These are phyloP conservation scores for Coprinopsis sp. DNA, from an alignment of 768 basidiomycete species.

Conservation along the genomic window DNA sequence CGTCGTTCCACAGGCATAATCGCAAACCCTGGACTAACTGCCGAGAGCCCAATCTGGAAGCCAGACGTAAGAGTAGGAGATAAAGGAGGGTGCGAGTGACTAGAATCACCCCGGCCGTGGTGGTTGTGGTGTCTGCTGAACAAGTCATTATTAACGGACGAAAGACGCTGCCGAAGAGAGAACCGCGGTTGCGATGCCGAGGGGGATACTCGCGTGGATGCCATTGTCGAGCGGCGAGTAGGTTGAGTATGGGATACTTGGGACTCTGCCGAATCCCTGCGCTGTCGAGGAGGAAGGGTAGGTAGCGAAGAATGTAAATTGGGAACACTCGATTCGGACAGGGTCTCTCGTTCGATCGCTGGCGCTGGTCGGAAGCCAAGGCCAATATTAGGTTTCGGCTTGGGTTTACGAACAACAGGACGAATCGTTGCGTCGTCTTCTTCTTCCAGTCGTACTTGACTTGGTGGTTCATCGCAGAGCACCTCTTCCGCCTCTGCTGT, in stretches of 20 bases:
- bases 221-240: neutral
- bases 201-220: neutral
- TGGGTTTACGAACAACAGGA: neutral
- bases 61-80: slow-evolving; percentile 42
- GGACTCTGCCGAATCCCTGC: neutral
- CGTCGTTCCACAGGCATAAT: slow-evolving; percentile 53
- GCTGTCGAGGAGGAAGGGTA: neutral
- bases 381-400: slow-evolving; percentile 10
- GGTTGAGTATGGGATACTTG: neutral
- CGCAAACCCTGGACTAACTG: slow-evolving; percentile 75
- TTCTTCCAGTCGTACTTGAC: slow-evolving; percentile 14
- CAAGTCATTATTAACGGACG: neutral
- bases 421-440: slow-evolving; percentile 12
- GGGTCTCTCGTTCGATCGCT: slow-evolving; percentile 30
- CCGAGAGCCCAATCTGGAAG: slow-evolving; percentile 72
- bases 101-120: slow-evolving; percentile 5
- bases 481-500: slow-evolving; percentile 39
- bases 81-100: slow-evolving; percentile 10
- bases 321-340: slow-evolving; percentile 26
- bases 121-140: neutral
- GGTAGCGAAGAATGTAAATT: slow-evolving; percentile 3
- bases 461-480: slow-evolving; percentile 23
- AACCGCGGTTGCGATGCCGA: slow-evolving; percentile 1
- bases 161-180: slow-evolving; percentile 1
- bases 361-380: no score